Evolutionary conservation across 140 eudicot genomes (phyloP).

Genomic region (Ambrosia hybrid): DNA sequence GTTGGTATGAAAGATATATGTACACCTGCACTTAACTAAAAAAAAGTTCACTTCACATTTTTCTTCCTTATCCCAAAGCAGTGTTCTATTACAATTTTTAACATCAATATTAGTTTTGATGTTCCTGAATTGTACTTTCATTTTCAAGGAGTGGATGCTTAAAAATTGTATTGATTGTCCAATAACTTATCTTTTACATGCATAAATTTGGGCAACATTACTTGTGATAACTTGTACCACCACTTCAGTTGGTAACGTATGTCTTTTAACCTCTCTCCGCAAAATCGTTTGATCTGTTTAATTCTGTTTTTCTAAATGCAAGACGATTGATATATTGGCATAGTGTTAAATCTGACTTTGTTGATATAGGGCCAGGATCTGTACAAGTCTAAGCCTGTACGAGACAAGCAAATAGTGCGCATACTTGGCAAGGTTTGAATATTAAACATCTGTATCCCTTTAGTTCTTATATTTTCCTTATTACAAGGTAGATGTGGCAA

Average conservation of each 20-base stretch:
- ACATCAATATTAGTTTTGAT: background rate
- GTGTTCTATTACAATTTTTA: slow-evolving; percentile 1
- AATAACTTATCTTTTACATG: background rate
- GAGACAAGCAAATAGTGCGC: slow-evolving; percentile 98
- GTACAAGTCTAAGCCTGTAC: slow-evolving; percentile 89
- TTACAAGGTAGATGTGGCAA: slow-evolving; percentile 5
- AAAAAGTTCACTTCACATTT: background rate
- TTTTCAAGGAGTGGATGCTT: too few relatives aligned
- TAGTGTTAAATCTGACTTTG: background rate
- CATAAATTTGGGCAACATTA: background rate
- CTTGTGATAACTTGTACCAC: background rate
- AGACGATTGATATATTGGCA: too few relatives aligned
- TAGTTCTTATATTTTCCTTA: background rate
- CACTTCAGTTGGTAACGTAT: too few relatives aligned
- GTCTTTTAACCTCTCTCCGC: too few relatives aligned
- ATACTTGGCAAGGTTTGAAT: slow-evolving; percentile 86
- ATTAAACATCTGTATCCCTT: background rate
- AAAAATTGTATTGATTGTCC: background rate
- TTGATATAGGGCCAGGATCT: slow-evolving; percentile 84
- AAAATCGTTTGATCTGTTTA: too few relatives aligned
- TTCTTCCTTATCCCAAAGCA: background rate
- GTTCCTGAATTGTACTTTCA: background rate
- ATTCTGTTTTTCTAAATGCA: too few relatives aligned
- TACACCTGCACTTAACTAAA: background rate
- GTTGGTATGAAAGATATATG: background rate